These are phyloP conservation scores for Boletus tomentosulus DNA, from an alignment of 768 basidiomycete species.

Conservation along the genomic window DNA sequence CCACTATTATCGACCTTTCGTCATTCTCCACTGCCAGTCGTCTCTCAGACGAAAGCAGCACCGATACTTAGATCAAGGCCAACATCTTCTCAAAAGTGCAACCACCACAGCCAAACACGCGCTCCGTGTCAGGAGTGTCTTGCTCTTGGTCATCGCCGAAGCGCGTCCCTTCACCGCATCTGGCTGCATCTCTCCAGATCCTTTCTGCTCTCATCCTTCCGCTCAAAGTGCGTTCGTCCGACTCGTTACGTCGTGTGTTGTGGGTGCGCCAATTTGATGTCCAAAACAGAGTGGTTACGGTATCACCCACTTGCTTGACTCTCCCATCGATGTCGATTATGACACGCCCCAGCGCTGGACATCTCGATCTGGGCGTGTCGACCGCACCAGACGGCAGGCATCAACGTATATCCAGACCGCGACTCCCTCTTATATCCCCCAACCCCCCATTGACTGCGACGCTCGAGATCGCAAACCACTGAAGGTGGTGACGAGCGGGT, in stretches of 20 bases:
- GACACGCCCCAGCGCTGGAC: slow-evolving; percentile 71
- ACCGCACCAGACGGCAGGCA: slow-evolving; percentile 54
- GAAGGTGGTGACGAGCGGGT: slow-evolving; percentile 62
- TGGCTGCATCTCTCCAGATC: slow-evolving; percentile 69
- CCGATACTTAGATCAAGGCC: slow-evolving; percentile 28
- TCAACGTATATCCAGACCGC: slow-evolving; percentile 50
- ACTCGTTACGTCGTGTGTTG: background rate
- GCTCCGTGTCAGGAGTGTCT: slow-evolving; percentile 52
- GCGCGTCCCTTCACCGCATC: slow-evolving; percentile 59
- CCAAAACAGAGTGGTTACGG: slow-evolving; percentile 55
- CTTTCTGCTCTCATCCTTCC: slow-evolving; percentile 63
- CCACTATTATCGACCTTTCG: slow-evolving; percentile 27
- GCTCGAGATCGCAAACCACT: slow-evolving; percentile 80
- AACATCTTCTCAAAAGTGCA: slow-evolving; percentile 38
- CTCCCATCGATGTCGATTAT: slow-evolving; percentile 74
- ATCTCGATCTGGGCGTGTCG: slow-evolving; percentile 72
- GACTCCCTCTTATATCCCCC: slow-evolving; percentile 72
- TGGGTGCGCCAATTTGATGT: background rate
- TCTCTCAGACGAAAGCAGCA: slow-evolving; percentile 37
- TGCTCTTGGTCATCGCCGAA: slow-evolving; percentile 54
- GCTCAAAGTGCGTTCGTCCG: slow-evolving; percentile 51
- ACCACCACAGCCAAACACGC: slow-evolving; percentile 43
- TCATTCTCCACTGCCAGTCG: slow-evolving; percentile 35
- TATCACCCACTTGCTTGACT: slow-evolving; percentile 78
- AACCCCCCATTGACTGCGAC: slow-evolving; percentile 70